These are phyloP conservation scores for Phycomyces blakesleeanus DNA, from an alignment of 192 early-diverging fungal species.

Conservation along the genomic window DNA sequence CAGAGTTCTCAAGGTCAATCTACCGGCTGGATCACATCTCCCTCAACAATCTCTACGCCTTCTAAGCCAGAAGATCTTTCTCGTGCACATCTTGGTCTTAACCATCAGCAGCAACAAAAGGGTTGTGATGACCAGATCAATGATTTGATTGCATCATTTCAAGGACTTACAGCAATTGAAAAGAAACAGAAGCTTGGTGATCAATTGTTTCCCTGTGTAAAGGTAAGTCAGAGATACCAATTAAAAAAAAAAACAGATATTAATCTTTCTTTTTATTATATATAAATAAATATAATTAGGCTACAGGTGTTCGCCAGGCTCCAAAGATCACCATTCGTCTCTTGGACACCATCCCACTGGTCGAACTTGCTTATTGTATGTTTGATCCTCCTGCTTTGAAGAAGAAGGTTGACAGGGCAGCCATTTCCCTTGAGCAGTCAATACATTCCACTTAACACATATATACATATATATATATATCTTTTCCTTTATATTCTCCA, in stretches of 20 bases:
- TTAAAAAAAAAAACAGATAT: too few relatives aligned
- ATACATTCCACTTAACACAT: background rate
- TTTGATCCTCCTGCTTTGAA: constrained; percentile 28
- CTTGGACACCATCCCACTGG: constrained; percentile 30
- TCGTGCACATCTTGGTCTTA: background rate
- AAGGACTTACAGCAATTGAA: constrained; percentile 19
- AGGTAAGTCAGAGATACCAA: too few relatives aligned
- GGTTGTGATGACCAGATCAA: background rate
- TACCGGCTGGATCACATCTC: background rate
- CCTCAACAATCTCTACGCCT: background rate
- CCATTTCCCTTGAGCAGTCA: background rate
- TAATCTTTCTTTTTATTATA: too few relatives aligned
- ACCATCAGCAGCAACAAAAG: too few relatives aligned
- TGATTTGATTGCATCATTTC: constrained; percentile 19
- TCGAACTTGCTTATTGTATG: constrained; percentile 32
- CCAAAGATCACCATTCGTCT: constrained; percentile 39
- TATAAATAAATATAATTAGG: too few relatives aligned
- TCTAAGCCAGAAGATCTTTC: background rate
- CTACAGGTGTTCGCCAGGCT: constrained; percentile 28
- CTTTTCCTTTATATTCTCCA: background rate
- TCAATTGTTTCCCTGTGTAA: constrained; percentile 33
- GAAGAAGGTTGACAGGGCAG: constrained; percentile 7
- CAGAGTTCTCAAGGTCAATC: background rate
- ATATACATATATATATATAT: background rate
- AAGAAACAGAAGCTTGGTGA: constrained; percentile 38